A percentile compares a stretch with the other conserved stretches of the same genome.
These are phyloP conservation scores for Chaetomiaceae sp. DNA, from an alignment of 2,329 filamentous ascomycete genomes.

Conservation along the genomic window DNA sequence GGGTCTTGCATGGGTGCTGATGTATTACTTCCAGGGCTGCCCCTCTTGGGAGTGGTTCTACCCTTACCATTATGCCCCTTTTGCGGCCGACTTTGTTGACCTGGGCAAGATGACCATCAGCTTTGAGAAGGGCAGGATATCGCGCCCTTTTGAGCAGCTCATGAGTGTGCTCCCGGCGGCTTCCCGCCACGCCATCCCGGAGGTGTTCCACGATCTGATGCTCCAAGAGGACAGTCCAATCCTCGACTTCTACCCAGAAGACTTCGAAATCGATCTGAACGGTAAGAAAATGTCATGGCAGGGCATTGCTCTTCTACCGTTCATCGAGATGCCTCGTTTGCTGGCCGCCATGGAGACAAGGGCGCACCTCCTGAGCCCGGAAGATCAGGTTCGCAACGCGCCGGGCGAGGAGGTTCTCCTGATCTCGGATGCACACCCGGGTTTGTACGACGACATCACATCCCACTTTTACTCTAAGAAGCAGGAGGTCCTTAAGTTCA, in stretches of 20 bases:
- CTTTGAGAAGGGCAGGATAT: constrained; percentile 81
- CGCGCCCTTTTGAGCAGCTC: constrained; percentile 90
- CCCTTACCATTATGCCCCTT: constrained; percentile 96
- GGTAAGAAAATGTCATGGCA: constrained; percentile 99
- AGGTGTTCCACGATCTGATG: constrained; percentile 89
- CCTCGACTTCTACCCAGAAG: constrained; percentile 94
- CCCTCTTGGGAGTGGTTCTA: constrained; percentile 99
- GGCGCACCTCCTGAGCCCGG: constrained; percentile 72
- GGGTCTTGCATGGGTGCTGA: constrained; percentile 88
- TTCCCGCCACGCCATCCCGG: constrained; percentile 85
- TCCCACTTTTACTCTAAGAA: constrained; percentile 90
- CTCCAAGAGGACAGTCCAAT: constrained; percentile 82
- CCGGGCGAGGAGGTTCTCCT: constrained; percentile 77
- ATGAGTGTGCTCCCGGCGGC: constrained; percentile 97
- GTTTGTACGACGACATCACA: constrained; percentile 78
- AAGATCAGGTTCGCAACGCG: constrained; percentile 74
- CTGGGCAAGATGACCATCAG: constrained; percentile 72
- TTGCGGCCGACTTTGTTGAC: constrained; percentile 89
- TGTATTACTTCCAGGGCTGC: constrained; percentile 98
- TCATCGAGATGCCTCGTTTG: constrained; percentile 88
- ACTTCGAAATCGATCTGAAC: constrained; percentile 90
- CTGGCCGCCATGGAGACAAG: constrained; percentile 76
- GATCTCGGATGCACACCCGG: constrained; percentile 74
- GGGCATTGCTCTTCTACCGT: constrained; percentile 86
- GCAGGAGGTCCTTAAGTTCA: constrained; percentile 60